Evolutionary conservation across 352 stramenopile species (phyloP).

Genomic region (Phytophthora sp.): DNA sequence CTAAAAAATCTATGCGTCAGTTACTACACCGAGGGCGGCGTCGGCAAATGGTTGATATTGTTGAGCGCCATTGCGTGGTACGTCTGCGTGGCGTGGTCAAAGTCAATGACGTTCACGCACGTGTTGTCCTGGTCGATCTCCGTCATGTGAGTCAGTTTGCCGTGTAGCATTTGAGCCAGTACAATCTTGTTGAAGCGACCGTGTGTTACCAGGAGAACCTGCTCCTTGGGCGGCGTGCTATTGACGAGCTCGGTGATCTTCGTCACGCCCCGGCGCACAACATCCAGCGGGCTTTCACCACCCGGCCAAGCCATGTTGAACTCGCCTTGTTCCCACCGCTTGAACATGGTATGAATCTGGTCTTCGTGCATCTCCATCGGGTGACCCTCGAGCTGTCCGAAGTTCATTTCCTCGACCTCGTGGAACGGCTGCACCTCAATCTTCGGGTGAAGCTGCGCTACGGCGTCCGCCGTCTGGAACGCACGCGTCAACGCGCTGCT

Average conservation of each 20-base stretch:
- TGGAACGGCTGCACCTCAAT: constrained; percentile 61
- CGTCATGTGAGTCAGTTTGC: constrained; percentile 62
- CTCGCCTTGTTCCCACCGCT: constrained; percentile 65
- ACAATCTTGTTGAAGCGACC: constrained; percentile 89
- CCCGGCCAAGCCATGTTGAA: constrained; percentile 58
- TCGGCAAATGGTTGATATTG: constrained; percentile 63
- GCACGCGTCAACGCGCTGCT: constrained; percentile 66
- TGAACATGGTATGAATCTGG: constrained; percentile 65
- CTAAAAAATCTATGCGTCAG: constrained; percentile 9
- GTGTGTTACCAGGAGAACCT: constrained; percentile 82
- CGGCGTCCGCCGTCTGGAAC: constrained; percentile 55
- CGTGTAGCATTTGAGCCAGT: constrained; percentile 70
- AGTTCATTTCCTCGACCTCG: constrained; percentile 88
- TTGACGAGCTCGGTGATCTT: constrained; percentile 70
- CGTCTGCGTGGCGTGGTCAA: constrained; percentile 55
- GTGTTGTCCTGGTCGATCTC: constrained; percentile 84
- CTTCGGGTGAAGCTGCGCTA: constrained; percentile 61
- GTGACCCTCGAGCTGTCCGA: constrained; percentile 75
- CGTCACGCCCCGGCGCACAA: constrained; percentile 63
- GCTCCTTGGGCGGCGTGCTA: constrained; percentile 44
- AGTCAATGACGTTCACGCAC: constrained; percentile 88
- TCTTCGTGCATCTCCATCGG: constrained; percentile 55
- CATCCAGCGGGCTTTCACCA: constrained; percentile 73
- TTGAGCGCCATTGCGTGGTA: constrained; percentile 77
- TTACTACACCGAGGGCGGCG: constrained; percentile 37